Conservation (phyloP, 1,284 basidiomycete genomes). For the Meira miltonrushii region DNA sequence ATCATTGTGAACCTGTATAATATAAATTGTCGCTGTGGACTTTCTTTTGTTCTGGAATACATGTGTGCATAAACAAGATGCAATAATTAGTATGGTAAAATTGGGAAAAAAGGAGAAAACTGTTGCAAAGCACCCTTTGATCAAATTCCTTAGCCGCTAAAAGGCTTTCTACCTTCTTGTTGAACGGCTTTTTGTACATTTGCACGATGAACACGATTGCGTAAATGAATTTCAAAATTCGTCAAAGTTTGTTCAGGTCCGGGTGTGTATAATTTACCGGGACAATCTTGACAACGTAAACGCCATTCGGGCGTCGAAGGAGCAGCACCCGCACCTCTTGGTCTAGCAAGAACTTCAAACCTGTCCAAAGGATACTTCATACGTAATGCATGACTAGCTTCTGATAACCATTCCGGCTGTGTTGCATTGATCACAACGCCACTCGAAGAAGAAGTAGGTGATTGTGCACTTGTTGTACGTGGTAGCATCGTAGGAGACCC, state of each 20-base stretch:
- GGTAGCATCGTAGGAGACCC: conserved; percentile 15
- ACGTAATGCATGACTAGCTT: conserved; percentile 65
- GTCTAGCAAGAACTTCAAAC: conserved; percentile 56
- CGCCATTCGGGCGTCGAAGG: conserved; percentile 66
- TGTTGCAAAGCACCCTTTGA: too few species aligned
- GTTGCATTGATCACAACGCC: neutral
- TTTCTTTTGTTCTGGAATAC: too few species aligned
- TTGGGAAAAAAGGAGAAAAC: too few species aligned
- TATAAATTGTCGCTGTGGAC: too few species aligned
- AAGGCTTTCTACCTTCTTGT: conserved; percentile 4
- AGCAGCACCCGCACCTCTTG: conserved; percentile 24
- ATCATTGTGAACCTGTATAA: too few species aligned
- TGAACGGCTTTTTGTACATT: conserved; percentile 22
- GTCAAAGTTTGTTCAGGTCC: conserved; percentile 81
- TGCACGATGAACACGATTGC: conserved; percentile 66
- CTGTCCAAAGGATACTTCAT: conserved; percentile 72
- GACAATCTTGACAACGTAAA: conserved; percentile 88
- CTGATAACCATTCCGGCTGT: conserved; percentile 66
- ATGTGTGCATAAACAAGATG: too few species aligned
- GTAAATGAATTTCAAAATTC: conserved; percentile 89
- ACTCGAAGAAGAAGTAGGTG: conserved; percentile 52
- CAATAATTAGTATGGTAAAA: too few species aligned
- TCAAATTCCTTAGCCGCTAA: neutral
- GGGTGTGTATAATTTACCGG: conserved; percentile 88
- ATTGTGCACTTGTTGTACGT: conserved; percentile 12